These are phyloP conservation scores for Megacollybia marginata DNA, from an alignment of 768 basidiomycete species.

Conservation along the genomic window DNA sequence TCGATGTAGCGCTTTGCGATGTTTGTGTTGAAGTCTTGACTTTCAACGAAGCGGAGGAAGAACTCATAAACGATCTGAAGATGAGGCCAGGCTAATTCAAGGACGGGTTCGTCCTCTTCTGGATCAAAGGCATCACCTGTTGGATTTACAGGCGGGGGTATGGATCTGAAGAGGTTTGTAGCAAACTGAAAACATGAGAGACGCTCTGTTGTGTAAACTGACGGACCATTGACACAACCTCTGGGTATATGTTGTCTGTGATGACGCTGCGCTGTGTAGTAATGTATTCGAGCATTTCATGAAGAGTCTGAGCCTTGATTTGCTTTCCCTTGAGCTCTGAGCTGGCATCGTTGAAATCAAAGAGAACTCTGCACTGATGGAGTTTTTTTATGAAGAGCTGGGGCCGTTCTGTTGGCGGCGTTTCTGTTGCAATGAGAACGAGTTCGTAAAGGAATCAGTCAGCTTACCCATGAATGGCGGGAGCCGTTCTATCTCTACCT, in stretches of 20 bases:
- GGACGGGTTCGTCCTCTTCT: slow-evolving; percentile 97
- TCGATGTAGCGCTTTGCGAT: slow-evolving; percentile 97
- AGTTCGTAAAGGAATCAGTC: background rate
- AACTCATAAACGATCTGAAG: slow-evolving; percentile 99
- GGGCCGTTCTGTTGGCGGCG: slow-evolving; percentile 78
- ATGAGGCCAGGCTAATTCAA: slow-evolving; percentile 99
- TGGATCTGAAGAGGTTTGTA: slow-evolving; percentile 97
- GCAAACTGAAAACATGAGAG: slow-evolving; percentile 60
- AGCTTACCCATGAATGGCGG: slow-evolving; percentile 79
- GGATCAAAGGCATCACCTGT: slow-evolving; percentile 98
- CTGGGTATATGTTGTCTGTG: slow-evolving; percentile 96
- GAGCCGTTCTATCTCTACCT: slow-evolving; percentile 91
- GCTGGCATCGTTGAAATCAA: slow-evolving; percentile 98
- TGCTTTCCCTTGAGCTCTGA: slow-evolving; percentile 96
- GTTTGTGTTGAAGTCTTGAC: slow-evolving; percentile 96
- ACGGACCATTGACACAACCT: slow-evolving; percentile 95
- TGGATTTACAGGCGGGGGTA: slow-evolving; percentile 98
- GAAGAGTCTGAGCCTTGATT: slow-evolving; percentile 94
- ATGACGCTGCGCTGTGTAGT: slow-evolving; percentile 95
- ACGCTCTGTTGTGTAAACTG: background rate
- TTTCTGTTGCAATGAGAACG: slow-evolving; percentile 50
- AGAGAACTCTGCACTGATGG: slow-evolving; percentile 92
- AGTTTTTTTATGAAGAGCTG: slow-evolving; percentile 92
- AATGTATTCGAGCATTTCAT: slow-evolving; percentile 99
- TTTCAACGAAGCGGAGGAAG: slow-evolving; percentile 97